phyloP scores from a whole-genome alignment of 192 early-diverging fungal genomes.

The Coemansia sp. region DNA sequence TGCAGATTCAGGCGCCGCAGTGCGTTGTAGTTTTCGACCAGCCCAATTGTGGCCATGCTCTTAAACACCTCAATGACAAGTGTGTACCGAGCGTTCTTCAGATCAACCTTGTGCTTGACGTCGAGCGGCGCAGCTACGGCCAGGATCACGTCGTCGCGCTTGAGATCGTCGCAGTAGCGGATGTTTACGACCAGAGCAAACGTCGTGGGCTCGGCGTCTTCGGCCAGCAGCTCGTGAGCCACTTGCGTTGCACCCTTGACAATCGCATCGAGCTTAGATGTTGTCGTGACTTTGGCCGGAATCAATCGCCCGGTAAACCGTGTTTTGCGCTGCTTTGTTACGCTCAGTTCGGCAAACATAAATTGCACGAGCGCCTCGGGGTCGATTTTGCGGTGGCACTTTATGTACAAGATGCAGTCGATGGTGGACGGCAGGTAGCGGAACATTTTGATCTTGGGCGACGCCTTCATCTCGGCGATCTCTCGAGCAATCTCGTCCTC shows the following conservation, averaged over 20 bases:
- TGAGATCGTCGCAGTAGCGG: conserved; percentile 52
- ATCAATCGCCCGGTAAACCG: conserved; percentile 47
- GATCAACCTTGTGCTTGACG: conserved; percentile 53
- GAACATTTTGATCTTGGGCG: conserved; percentile 33
- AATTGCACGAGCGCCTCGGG: conserved; percentile 45
- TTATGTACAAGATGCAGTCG: conserved; percentile 51
- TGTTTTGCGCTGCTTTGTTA: conserved; percentile 46
- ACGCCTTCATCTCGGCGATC: conserved; percentile 44
- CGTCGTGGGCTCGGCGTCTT: conserved; percentile 49
- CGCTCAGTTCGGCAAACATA: conserved; percentile 45
- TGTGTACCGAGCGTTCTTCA: conserved; percentile 50
- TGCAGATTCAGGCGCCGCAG: conserved; percentile 47
- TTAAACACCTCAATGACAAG: conserved; percentile 55
- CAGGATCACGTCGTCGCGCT: conserved; percentile 47
- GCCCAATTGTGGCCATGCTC: conserved; percentile 47
- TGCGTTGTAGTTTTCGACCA: conserved; percentile 48
- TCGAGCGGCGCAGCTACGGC: conserved; percentile 51
- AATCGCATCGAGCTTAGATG: conserved; percentile 50
- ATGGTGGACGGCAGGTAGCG: conserved; percentile 47
- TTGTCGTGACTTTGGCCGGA: conserved; percentile 42
- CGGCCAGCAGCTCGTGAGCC: conserved; percentile 35
- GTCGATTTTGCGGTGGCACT: conserved; percentile 44
- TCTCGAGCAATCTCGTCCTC: conserved; percentile 55
- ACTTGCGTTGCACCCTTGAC: conserved; percentile 37
- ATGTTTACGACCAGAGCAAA: conserved; percentile 54